Evolutionary conservation across 75 land plant genomes (phyloP).

Genomic region (Picea sitchensis): DNA sequence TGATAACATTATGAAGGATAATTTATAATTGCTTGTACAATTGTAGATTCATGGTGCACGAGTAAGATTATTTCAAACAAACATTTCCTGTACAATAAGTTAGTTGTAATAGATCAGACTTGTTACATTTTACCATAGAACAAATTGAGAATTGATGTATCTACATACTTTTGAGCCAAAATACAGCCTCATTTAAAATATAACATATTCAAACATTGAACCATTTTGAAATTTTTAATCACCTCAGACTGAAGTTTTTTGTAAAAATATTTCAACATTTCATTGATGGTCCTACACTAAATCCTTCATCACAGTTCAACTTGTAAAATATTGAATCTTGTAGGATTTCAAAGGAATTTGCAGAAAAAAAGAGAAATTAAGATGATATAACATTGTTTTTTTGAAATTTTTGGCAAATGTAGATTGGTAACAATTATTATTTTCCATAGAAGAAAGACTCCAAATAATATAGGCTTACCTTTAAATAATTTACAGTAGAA

Average conservation of each 20-base stretch:
- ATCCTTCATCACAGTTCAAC: background rate
- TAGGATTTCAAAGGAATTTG: background rate
- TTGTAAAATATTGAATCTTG: background rate
- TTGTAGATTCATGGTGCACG: no score
- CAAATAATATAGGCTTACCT: conserved; percentile 22
- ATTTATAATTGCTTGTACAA: no score
- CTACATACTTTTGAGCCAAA: background rate
- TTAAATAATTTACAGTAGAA: conserved; percentile 24
- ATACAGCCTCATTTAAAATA: background rate
- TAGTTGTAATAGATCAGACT: no score
- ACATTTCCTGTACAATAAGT: no score
- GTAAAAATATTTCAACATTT: background rate
- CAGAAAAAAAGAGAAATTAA: background rate
- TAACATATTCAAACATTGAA: background rate
- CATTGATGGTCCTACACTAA: background rate
- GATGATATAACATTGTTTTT: background rate
- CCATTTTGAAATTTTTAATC: background rate
- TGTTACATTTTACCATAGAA: no score
- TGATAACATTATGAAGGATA: no score
- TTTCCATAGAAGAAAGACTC: conserved; percentile 1
- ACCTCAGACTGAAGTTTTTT: background rate
- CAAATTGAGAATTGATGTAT: no score
- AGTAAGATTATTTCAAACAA: no score
- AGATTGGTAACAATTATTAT: background rate
- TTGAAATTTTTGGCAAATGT: background rate